phyloP scores from a whole-genome alignment of 257 asterid genomes.

The Nicotiana undulata region DNA sequence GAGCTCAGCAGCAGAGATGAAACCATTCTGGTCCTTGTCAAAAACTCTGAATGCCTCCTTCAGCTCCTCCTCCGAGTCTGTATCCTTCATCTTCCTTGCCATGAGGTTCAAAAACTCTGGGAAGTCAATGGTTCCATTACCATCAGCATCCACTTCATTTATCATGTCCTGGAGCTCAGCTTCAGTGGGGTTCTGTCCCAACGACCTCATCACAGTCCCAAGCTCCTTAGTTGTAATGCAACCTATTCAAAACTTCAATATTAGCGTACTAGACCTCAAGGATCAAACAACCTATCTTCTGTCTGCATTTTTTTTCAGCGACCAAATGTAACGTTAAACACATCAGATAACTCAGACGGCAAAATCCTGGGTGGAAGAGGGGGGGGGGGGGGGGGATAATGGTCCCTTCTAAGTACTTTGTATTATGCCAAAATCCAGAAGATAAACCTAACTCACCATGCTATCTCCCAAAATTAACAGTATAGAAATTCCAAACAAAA shows the following conservation, averaged over 20 bases:
- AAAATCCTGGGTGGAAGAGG: neutral
- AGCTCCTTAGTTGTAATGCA: slow-evolving; percentile 70
- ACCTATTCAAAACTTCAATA: slow-evolving; percentile 21
- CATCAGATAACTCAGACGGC: neutral
- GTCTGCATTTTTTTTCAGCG: neutral
- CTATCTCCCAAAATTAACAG: neutral
- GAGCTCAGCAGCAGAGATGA: slow-evolving; percentile 61
- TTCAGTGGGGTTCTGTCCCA: slow-evolving; percentile 59
- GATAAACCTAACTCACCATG: neutral
- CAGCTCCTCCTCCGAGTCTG: slow-evolving; percentile 61
- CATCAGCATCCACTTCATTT: slow-evolving; percentile 62
- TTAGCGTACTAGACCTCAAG: neutral
- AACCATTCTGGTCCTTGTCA: slow-evolving; percentile 59
- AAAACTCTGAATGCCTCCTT: slow-evolving; percentile 60
- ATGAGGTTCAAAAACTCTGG: slow-evolving; percentile 57
- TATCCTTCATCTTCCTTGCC: slow-evolving; percentile 64
- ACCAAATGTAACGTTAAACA: neutral
- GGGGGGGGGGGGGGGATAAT: no score
- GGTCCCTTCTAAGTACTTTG: neutral
- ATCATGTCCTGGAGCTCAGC: slow-evolving; percentile 68
- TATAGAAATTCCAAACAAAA: neutral
- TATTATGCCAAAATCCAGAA: neutral
- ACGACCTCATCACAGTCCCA: slow-evolving; percentile 63
- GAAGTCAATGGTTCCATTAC: slow-evolving; percentile 56
- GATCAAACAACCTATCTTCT: neutral